These are phyloP conservation scores for Aphanomyces cochlioides DNA, from an alignment of 352 stramenopile genomes.

Conservation along the genomic window DNA sequence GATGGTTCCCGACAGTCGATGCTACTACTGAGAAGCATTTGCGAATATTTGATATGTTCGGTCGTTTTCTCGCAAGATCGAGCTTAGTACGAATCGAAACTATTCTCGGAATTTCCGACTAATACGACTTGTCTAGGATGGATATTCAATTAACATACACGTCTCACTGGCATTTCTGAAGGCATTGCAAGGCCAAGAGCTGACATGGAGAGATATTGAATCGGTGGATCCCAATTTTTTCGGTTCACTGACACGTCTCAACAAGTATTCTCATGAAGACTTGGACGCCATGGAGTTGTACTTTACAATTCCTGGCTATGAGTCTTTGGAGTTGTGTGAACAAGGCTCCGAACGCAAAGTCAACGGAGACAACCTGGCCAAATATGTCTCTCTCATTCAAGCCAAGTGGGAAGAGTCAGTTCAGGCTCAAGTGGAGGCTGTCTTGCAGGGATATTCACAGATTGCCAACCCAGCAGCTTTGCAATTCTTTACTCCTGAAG, in stretches of 20 bases:
- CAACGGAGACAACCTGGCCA: background rate
- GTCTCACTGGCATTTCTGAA: background rate
- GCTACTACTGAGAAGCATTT: background rate
- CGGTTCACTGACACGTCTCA: background rate
- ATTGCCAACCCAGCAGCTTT: background rate
- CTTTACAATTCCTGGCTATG: constrained; percentile 8
- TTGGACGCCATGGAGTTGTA: background rate
- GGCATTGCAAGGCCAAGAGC: background rate
- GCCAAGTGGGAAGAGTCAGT: background rate
- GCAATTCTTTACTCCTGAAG: background rate
- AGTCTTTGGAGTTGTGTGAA: background rate
- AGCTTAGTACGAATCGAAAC: too few relatives aligned
- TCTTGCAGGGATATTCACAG: background rate
- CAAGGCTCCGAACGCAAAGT: background rate
- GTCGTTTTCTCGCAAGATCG: background rate
- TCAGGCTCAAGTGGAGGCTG: background rate
- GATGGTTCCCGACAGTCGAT: background rate
- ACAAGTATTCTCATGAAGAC: background rate
- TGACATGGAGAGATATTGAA: background rate
- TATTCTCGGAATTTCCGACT: too few relatives aligned
- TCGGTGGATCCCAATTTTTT: background rate
- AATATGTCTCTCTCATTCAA: constrained; percentile 3
- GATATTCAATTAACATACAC: background rate
- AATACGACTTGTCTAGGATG: background rate
- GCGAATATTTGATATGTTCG: background rate